Conservation (phyloP, 2,329 filamentous ascomycete genomes). For the Apiospora koreana region DNA sequence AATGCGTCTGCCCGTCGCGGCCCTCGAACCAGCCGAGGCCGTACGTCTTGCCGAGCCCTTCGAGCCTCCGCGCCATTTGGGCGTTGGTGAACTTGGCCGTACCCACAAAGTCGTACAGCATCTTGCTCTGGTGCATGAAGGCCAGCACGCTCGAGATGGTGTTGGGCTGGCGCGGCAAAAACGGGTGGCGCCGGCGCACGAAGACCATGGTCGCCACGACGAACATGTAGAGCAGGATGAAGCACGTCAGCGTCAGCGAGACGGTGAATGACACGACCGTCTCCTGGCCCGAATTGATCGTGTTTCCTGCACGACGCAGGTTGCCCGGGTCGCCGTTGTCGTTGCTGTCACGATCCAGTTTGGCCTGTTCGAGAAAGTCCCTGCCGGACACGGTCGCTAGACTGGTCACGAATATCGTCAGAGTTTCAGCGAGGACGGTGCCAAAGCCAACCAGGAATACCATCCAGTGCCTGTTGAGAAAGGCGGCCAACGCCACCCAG, state of each 20-base stretch:
- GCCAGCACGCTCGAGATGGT: conserved; percentile 76
- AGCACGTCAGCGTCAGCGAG: conserved; percentile 60
- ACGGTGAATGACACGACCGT: conserved; percentile 66
- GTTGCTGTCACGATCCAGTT: conserved; percentile 15
- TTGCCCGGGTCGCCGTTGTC: conserved; percentile 21
- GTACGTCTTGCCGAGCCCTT: conserved; percentile 65
- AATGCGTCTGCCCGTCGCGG: conserved; percentile 71
- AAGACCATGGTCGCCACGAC: conserved; percentile 62
- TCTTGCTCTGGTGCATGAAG: conserved; percentile 79
- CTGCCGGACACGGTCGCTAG: conserved; percentile 65
- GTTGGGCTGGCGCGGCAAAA: conserved; percentile 76
- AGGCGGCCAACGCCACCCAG: conserved; percentile 61
- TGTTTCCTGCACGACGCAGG: conserved; percentile 18
- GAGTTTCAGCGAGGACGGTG: conserved; percentile 70
- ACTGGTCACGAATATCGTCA: conserved; percentile 69
- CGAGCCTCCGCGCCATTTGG: conserved; percentile 63
- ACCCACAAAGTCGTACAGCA: conserved; percentile 74
- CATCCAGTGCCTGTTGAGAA: conserved; percentile 64
- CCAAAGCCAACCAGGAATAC: conserved; percentile 71
- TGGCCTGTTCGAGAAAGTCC: conserved; percentile 50
- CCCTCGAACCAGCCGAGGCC: conserved; percentile 77
- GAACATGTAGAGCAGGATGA: conserved; percentile 68
- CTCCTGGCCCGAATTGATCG: conserved; percentile 57
- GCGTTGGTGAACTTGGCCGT: conserved; percentile 63
- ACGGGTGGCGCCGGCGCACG: conserved; percentile 63